Evolutionary conservation across 306 rosid species (phyloP).

Genomic region (Prunus mongolica): DNA sequence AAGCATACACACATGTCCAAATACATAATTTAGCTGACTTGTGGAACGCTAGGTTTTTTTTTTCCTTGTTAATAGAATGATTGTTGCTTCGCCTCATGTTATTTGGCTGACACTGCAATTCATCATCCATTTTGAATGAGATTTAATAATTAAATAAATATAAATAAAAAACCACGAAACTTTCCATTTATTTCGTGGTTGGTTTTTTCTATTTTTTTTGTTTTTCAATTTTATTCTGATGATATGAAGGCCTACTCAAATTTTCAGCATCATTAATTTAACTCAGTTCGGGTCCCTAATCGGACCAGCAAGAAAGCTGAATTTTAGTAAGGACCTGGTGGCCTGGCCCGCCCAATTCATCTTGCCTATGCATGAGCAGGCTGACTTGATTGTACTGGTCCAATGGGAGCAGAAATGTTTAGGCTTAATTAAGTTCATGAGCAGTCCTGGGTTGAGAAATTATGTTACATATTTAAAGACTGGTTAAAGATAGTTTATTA

Average conservation of each 20-base stretch:
- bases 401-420: background rate
- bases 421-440: background rate
- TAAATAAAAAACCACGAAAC: background rate
- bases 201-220: background rate
- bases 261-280: background rate
- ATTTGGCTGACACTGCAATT: background rate
- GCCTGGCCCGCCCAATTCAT: no score
- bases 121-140: background rate
- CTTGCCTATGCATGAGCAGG: background rate
- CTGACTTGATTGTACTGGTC: background rate
- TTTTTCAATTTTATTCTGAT: background rate
- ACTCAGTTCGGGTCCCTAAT: background rate
- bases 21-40: background rate
- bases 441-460: background rate
- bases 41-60: background rate
- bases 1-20: background rate
- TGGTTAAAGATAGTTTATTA: no score
- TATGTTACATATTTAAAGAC: background rate
- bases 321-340: no score
- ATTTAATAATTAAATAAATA: background rate
- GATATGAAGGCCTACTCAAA: background rate
- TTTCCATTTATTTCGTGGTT: no score
- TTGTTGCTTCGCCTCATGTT: background rate
- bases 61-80: constrained; percentile 13
- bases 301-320: no score